phyloP scores from a whole-genome alignment of 2,329 filamentous ascomycete genomes.

The Chlorencoelia australis region DNA sequence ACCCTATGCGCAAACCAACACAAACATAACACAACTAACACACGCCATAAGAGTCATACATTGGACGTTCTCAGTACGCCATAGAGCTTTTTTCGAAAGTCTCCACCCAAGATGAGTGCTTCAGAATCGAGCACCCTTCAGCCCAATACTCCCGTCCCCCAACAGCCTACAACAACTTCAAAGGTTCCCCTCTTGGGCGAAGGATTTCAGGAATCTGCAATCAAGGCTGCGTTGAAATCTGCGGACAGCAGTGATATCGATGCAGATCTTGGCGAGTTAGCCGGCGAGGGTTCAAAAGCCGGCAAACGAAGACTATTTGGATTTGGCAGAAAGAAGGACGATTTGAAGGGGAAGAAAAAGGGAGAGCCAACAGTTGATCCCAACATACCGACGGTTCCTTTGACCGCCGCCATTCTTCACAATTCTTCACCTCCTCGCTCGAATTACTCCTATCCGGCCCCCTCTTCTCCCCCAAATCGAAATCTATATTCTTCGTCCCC shows the following conservation, averaged over 20 bases:
- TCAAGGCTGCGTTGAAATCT: constrained; percentile 14
- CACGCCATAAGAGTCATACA: too few relatives aligned
- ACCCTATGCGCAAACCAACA: too few relatives aligned
- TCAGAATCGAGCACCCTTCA: constrained; percentile 23
- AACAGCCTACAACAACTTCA: constrained; percentile 15
- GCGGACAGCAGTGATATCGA: constrained; percentile 21
- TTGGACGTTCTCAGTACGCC: too few relatives aligned
- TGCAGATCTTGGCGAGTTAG: constrained; percentile 17
- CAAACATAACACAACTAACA: too few relatives aligned
- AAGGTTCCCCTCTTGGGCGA: constrained; percentile 27
- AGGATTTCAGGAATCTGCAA: constrained; percentile 24
- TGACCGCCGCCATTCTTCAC: constrained; percentile 23
- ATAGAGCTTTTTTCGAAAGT: too few relatives aligned
- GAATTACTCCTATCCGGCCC: constrained; percentile 30
- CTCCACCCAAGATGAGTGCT: constrained; percentile 26
- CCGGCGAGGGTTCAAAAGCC: constrained; percentile 30
- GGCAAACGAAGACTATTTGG: constrained; percentile 51
- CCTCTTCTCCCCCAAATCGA: constrained; percentile 55
- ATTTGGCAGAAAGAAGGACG: constrained; percentile 51
- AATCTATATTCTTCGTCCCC: constrained; percentile 61
- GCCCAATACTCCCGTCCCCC: constrained; percentile 20
- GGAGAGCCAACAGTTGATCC: constrained; percentile 21
- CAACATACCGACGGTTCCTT: constrained; percentile 19
- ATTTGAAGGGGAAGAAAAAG: constrained; percentile 34
- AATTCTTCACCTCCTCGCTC: constrained; percentile 35